Conservation (phyloP, 306 rosid species). For the Urtica urens region DNA sequence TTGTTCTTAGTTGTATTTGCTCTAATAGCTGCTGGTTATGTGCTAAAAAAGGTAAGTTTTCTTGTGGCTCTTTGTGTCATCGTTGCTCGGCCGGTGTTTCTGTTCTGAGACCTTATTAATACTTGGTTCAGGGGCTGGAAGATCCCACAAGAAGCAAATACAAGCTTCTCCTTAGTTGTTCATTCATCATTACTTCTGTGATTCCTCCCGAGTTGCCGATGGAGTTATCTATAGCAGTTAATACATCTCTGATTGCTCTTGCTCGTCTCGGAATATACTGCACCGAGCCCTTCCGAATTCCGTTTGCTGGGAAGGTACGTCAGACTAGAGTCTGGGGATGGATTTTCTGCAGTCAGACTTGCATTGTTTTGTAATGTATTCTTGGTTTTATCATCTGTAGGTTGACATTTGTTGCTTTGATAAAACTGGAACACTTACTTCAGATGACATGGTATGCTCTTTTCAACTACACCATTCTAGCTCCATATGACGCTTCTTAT, state of each 20-base stretch:
- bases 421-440: constrained; percentile 98
- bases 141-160: constrained; percentile 99
- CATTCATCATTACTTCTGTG: constrained; percentile 95
- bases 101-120: neutral
- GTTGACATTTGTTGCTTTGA: constrained; percentile 99
- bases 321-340: neutral
- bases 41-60: constrained; percentile 71
- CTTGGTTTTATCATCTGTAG: constrained; percentile 30
- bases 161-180: constrained; percentile 93
- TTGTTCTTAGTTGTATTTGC: constrained; percentile 90
- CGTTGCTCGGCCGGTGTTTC: constrained; percentile 4
- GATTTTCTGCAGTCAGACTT: neutral
- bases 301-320: constrained; percentile 98
- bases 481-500: constrained; percentile 11
- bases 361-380: neutral
- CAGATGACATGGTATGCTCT: constrained; percentile 89
- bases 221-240: constrained; percentile 98
- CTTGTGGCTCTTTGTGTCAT: constrained; percentile 5
- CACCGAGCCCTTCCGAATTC: constrained; percentile 96
- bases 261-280: constrained; percentile 94
- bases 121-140: constrained; percentile 68
- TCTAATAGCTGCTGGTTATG: constrained; percentile 95
- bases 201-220: constrained; percentile 99
- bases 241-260: constrained; percentile 94
- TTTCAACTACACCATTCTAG: constrained; percentile 1